These are phyloP conservation scores for Sarcomyxa edulis DNA, from an alignment of 768 basidiomycete genomes.

Conservation along the genomic window DNA sequence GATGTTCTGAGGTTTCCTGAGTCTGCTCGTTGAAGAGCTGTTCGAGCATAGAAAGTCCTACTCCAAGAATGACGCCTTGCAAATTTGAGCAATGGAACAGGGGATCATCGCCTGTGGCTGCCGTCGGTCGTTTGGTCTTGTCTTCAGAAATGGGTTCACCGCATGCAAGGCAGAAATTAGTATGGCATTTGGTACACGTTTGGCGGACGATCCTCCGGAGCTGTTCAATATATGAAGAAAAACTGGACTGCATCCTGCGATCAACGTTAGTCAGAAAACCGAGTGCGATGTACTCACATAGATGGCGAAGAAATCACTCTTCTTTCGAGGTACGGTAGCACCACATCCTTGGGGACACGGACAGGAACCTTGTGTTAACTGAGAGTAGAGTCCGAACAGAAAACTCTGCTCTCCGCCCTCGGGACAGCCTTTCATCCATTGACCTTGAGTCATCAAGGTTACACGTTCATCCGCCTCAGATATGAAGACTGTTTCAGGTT, in stretches of 20 bases:
- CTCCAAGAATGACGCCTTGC: slow-evolving; percentile 87
- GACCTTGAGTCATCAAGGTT: slow-evolving; percentile 77
- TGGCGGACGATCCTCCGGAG: slow-evolving; percentile 53
- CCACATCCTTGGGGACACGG: slow-evolving; percentile 77
- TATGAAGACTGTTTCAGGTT: slow-evolving; percentile 49
- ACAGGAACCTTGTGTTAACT: slow-evolving; percentile 59
- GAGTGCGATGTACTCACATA: slow-evolving; percentile 48
- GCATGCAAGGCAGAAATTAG: slow-evolving; percentile 69
- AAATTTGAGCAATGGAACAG: slow-evolving; percentile 88
- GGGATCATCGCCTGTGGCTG: slow-evolving; percentile 42
- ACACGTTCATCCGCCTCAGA: slow-evolving; percentile 38
- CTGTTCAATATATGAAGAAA: slow-evolving; percentile 62
- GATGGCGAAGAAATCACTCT: slow-evolving; percentile 78
- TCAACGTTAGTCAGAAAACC: slow-evolving; percentile 11
- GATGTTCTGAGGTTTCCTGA: slow-evolving; percentile 25
- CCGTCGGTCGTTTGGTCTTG: slow-evolving; percentile 38
- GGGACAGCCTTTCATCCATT: slow-evolving; percentile 98
- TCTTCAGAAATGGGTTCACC: slow-evolving; percentile 55
- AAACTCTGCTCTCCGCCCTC: slow-evolving; percentile 89
- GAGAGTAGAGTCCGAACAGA: slow-evolving; percentile 79
- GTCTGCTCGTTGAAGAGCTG: slow-evolving; percentile 56
- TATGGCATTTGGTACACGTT: slow-evolving; percentile 58
- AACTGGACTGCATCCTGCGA: slow-evolving; percentile 50
- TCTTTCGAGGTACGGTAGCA: slow-evolving; percentile 49
- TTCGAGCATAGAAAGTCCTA: slow-evolving; percentile 86